Conservation (phyloP, 768 basidiomycete species). For the Russula virescens region DNA sequence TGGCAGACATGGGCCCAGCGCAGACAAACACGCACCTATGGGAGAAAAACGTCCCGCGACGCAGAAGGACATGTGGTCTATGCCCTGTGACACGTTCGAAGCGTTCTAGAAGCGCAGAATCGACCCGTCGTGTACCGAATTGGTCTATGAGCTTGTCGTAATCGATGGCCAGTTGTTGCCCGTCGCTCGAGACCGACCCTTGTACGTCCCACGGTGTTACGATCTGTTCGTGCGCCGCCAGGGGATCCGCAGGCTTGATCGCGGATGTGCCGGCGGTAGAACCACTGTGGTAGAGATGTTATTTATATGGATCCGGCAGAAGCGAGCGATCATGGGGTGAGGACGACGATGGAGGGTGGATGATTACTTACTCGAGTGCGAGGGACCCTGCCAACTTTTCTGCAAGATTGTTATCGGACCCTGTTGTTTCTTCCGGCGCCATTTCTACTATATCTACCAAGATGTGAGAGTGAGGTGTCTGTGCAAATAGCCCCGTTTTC, state of each 20-base stretch:
- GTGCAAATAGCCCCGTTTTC: not conserved
- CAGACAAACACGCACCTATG: constrained; percentile 61
- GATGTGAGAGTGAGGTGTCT: not conserved
- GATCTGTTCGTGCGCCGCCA: constrained; percentile 53
- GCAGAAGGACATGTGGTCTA: constrained; percentile 79
- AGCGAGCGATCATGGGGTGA: too few species aligned
- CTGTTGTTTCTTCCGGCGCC: not conserved
- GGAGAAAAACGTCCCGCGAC: constrained; percentile 95
- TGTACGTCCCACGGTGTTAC: constrained; percentile 99
- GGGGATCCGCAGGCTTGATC: constrained; percentile 32
- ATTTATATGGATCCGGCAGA: too few species aligned
- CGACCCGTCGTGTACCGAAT: constrained; percentile 86
- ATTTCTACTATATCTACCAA: not conserved
- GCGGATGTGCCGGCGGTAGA: constrained; percentile 18
- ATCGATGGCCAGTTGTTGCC: constrained; percentile 89
- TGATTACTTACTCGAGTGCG: not conserved
- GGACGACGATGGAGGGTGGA: too few species aligned
- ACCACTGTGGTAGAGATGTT: not conserved
- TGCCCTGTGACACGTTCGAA: constrained; percentile 90
- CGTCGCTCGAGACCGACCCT: constrained; percentile 81
- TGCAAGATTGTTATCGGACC: not conserved
- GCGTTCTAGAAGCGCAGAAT: constrained; percentile 69
- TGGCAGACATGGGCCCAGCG: not conserved
- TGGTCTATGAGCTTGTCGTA: constrained; percentile 93
- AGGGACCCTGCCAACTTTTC: not conserved